Base-by-base conservation (phyloP, 164 flowering plant species). In the Paratinospora sagittata region DNA sequence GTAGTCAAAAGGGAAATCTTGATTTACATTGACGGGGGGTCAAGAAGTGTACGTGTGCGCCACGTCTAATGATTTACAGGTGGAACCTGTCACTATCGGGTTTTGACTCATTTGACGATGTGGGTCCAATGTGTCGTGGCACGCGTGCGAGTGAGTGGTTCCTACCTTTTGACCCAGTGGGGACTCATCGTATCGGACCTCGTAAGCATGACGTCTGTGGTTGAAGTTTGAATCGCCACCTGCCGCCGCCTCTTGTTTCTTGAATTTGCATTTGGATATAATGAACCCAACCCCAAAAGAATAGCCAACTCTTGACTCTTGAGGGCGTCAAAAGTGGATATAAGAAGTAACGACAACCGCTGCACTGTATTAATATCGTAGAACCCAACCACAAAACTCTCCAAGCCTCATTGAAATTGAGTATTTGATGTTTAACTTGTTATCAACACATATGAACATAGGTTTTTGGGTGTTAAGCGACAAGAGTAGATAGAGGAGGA, bases 111-210 rank as follows among this genome's bases (percentile, higher is more conserved):
- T 75, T 2, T 10, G 8, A 52, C 2, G 8, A 52, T n/a, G 26
- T 8, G 55, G 75, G 67, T 23, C 77, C 81, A 72, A 73, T 23
- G 63, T 77, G 75, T 57, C 62, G 3, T 23, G 11, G 81, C 81
- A 75, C 81, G 84, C 85, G 83, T 70, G 79, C 78, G 16, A 58
- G 73, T 39, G n/a, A 19, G 49, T 81, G 78, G 82, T 66, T 3
- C 79, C 82, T 45, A 57, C 64, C 70, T 81, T 79, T 55, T 55
- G 61, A 55, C 61, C n/a, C 61, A 55, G 17, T 8, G 7, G 0
- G n/a, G 81, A 80, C 81, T 7, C 12, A 11, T 36, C 14, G 8
- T 6, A 14, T 34, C 7, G 60, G 67, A 27, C 41, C 65, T 76
- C 80, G n/a, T 72, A 77, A 77, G 77, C 73, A 68, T 77, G 73